Base-by-base conservation (phyloP, 495 filamentous ascomycete genomes). In the Neurospora hispaniola region DNA sequence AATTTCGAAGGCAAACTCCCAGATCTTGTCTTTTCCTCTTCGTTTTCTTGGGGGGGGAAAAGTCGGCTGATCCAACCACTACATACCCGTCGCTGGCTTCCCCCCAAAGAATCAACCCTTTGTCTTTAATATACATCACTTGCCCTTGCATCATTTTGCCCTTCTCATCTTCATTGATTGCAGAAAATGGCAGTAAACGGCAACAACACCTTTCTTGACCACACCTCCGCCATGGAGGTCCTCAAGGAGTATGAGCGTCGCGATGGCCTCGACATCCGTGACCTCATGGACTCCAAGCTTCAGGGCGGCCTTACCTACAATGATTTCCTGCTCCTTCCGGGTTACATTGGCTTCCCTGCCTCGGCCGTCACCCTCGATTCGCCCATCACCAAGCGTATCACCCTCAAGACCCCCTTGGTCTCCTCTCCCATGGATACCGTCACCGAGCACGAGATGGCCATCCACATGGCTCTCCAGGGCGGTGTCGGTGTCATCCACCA, bases 371-470 rank as follows among this genome's bases (percentile, higher is more conserved):
- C 84, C 70, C 91, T 98, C 66, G 96, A 98, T 71, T 93, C 94
- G 20, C 93, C 92, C 46, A 88, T 99, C 74, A 98, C 96, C 74
- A 97, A 94, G 88, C 90, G 93, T 76, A 95, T 98, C 81, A 89
- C 90, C 16, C 85, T 99, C 77, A 99, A 97, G 87, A 94, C 93
- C 11, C 96, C 96, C 48, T 90, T 99, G 76, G 87, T 97, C 69
- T 98, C 96, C 35, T 98, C 94, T 35, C 96, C 96, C 77, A 99
- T 99, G 96, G 96, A 99, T 86, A 99, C 96, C 42, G 96, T 99
- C 78, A 99, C 96, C 16, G 96, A 98, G 84, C 91, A 96, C 82
- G 94, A 96, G 80, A 99, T 99, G 96, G 96, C 96, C 70, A 98
- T 99, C 77, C 93, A 97, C 85, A 97, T 99, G 91, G 96, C 96